phyloP scores from a whole-genome alignment of 208 protist species.

The Wallacemonas rigidus region DNA sequence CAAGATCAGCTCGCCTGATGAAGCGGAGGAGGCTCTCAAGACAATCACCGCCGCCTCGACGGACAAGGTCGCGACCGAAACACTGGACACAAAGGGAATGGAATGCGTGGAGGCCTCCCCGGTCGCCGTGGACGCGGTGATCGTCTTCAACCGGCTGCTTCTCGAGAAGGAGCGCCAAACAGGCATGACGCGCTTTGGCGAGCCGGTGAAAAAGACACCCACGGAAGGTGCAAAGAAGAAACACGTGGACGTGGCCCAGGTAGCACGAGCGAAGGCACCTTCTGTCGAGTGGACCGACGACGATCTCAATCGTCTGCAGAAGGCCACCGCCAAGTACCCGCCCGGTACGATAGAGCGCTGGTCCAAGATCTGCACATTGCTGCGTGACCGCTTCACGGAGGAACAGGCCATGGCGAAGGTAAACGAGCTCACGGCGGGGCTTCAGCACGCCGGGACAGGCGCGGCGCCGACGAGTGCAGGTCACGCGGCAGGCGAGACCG shows the following conservation, averaged over 20 bases:
- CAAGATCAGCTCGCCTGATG: conserved; percentile 45
- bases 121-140: conserved; percentile 55
- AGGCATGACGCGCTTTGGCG: conserved; percentile 82
- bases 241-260: conserved; percentile 8
- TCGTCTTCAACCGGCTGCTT: conserved; percentile 72
- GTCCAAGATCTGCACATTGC: conserved; percentile 80
- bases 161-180: conserved; percentile 59
- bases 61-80: conserved; percentile 14
- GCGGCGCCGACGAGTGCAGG: conserved; percentile 14
- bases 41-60: conserved; percentile 35
- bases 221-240: conserved; percentile 19
- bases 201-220: conserved; percentile 70
- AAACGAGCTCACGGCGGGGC: conserved; percentile 78
- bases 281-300: conserved; percentile 87
- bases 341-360: conserved; percentile 92
- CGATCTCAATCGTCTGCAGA: conserved; percentile 92
- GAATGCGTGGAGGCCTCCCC: conserved; percentile 22
- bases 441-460: conserved; percentile 38
- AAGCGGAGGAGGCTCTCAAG: conserved; percentile 38
- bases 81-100: conserved; percentile 23
- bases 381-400: conserved; percentile 80
- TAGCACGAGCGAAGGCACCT: conserved; percentile 20
- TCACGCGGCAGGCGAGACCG: not conserved
- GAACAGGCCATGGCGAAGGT: conserved; percentile 93
- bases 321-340: conserved; percentile 94